A percentile compares a stretch with the other conserved stretches of the same genome.
These are phyloP conservation scores for Penicillium sp. DNA, from an alignment of 2,329 filamentous ascomycete genomes.

Conservation along the genomic window DNA sequence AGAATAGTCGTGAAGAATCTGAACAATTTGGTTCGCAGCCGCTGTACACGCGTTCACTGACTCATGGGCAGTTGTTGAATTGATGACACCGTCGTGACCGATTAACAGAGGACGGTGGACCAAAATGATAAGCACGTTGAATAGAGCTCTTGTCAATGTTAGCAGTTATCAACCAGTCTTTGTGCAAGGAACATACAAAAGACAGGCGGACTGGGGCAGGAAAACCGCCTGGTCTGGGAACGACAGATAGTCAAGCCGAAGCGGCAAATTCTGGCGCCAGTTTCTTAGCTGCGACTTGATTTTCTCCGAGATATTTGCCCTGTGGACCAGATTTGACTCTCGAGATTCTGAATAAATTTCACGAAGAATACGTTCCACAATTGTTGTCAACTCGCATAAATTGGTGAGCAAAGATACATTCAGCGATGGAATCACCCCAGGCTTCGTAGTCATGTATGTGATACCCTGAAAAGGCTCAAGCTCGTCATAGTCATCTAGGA, in stretches of 20 bases:
- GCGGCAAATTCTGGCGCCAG: constrained; percentile 26
- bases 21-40: constrained; percentile 37
- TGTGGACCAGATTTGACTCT: constrained; percentile 12
- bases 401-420: constrained; percentile 28
- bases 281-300: constrained; percentile 21
- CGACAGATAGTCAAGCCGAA: constrained; percentile 22
- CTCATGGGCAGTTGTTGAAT: constrained; percentile 21
- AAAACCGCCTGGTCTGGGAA: constrained; percentile 20
- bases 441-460: constrained; percentile 25
- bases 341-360: constrained; percentile 30
- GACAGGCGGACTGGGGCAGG: constrained; percentile 22
- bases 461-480: constrained; percentile 50
- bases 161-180: background rate
- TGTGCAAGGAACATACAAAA: constrained; percentile 12
- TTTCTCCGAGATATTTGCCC: constrained; percentile 15
- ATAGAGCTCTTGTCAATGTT: constrained; percentile 27
- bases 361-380: constrained; percentile 36
- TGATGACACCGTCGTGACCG: constrained; percentile 12
- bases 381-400: constrained; percentile 32
- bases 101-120: constrained; percentile 44
- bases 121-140: constrained; percentile 44
- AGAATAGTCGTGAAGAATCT: constrained; percentile 37
- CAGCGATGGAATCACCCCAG: constrained; percentile 15
- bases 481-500: constrained; percentile 38
- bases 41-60: constrained; percentile 33